Evolutionary conservation across 495 filamentous ascomycete genomes (phyloP).

Genomic region (Daldinia vernicosa): DNA sequence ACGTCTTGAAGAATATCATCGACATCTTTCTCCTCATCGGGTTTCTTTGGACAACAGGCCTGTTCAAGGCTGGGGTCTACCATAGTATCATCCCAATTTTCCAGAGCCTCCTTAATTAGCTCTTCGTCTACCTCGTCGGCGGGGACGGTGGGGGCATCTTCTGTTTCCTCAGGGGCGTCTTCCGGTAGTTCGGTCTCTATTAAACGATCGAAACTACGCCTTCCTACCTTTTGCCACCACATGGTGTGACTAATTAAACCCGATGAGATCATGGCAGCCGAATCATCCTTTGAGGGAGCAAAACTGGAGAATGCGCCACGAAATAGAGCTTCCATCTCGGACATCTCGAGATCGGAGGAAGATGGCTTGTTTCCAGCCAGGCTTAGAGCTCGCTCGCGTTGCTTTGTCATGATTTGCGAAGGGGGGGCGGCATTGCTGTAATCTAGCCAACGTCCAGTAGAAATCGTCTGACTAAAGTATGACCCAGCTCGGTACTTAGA

Average conservation of each 20-base stretch:
- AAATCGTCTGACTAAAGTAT: conserved; percentile 63
- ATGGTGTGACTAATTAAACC: conserved; percentile 72
- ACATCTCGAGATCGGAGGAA: conserved; percentile 61
- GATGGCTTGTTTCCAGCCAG: conserved; percentile 68
- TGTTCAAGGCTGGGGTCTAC: conserved; percentile 63
- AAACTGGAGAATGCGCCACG: conserved; percentile 88
- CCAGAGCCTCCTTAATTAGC: conserved; percentile 56
- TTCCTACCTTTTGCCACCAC: conserved; percentile 88
- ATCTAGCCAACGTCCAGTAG: conserved; percentile 73
- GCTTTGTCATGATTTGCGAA: conserved; percentile 69
- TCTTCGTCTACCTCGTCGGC: conserved; percentile 54
- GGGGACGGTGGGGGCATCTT: conserved; percentile 47
- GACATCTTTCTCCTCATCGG: conserved; percentile 66
- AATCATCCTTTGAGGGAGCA: conserved; percentile 83
- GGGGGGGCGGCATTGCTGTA: conserved; percentile 69
- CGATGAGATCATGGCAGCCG: conserved; percentile 73
- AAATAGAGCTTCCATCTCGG: conserved; percentile 77
- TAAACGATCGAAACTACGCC: conserved; percentile 61
- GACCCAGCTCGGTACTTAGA: conserved; percentile 65
- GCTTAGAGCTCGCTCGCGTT: conserved; percentile 76
- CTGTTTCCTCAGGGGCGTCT: conserved; percentile 49
- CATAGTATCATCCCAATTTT: conserved; percentile 59
- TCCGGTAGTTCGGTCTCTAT: conserved; percentile 53
- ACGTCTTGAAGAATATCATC: conserved; percentile 82
- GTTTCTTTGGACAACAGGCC: conserved; percentile 56